Conservation (phyloP, 2,329 filamentous ascomycete genomes). For the Hymenoscyphus linearis region DNA sequence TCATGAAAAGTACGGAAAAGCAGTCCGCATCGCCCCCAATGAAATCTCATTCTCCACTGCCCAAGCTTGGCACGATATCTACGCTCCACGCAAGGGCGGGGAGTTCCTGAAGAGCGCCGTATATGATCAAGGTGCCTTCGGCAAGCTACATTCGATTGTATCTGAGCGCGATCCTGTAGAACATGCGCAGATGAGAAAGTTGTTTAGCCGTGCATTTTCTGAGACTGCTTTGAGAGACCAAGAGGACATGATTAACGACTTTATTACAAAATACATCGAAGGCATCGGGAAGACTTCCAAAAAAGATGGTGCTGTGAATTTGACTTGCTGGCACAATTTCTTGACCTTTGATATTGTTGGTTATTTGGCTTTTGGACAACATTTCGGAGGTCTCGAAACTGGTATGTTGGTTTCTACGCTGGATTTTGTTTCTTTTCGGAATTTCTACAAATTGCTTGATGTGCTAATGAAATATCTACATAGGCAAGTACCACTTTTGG, state of each 20-base stretch:
- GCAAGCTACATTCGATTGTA: conserved; percentile 1
- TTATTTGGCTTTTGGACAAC: background rate
- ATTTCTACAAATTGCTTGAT: too few relatives aligned
- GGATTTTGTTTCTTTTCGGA: background rate
- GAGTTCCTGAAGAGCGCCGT: conserved; percentile 4
- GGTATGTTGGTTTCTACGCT: background rate
- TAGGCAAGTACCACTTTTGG: background rate
- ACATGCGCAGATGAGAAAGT: conserved; percentile 5
- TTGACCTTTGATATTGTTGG: conserved; percentile 5
- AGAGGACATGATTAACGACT: background rate
- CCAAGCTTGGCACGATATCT: conserved; percentile 26
- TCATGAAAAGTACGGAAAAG: conserved; percentile 3
- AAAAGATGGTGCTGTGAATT: background rate
- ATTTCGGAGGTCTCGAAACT: background rate
- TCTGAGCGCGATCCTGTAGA: conserved; percentile 3
- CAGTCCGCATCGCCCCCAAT: conserved; percentile 28
- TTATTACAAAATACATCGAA: background rate
- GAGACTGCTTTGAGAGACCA: conserved; percentile 20
- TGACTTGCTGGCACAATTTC: background rate
- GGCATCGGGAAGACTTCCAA: background rate
- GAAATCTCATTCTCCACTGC: conserved; percentile 27
- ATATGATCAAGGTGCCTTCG: conserved; percentile 7
- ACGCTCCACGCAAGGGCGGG: conserved; percentile 18
- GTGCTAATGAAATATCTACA: background rate
- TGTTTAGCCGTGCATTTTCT: conserved; percentile 30